Base-by-base conservation (phyloP, 2,329 filamentous ascomycete genomes). In the Claviceps pusilla region DNA sequence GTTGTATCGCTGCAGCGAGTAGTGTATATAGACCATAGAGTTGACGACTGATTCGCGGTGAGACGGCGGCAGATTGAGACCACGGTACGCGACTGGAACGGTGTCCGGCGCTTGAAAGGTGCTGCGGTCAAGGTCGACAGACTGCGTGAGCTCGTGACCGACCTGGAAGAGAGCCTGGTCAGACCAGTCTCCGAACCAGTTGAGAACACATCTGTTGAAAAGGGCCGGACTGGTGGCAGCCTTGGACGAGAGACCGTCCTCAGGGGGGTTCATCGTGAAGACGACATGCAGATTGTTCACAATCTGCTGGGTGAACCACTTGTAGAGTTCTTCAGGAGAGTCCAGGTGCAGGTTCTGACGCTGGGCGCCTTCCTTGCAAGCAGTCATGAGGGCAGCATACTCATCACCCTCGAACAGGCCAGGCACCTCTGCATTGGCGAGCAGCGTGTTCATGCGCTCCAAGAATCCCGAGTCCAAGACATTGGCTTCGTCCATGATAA, bases 151-250 rank as follows among this genome's bases (percentile, higher is more conserved):
- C 69, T 98, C 93, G 58, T 87, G 89, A 29, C 87, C 90, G 58
- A 98, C 94, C 70, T 98, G 94, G 83, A 94, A 99, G 24, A 98
- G 79, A 42, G 93, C 94, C 72, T 98, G 93, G 68, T 98, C 93
- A 52, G 93, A 98, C 93, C 93, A 99, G 71, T 99, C 93, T 59
- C 93, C 93, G 68, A 98, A 96, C 93, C 93, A 99, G 72, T 99
- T 98, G 62, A 99, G 84, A 50, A 99, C 93, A 66, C 93, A 99
- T 77, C 93, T 86, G 75, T 99, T 99, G 84, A 99, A 99, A 64
- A 99, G 73, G 45, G 93, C 93, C 57, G 93, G 93, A 78, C 89
- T 96, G 3, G 94, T 98, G 33, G 93, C 94, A 55, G 93, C 93
- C 74, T 96, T 97, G 37, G 89, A 95, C 1, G 88, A 93, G 9